A percentile compares a stretch with the other conserved stretches of the same genome.
Conservation (phyloP, 768 basidiomycete species). For the Candolleomyces eurysporus region DNA sequence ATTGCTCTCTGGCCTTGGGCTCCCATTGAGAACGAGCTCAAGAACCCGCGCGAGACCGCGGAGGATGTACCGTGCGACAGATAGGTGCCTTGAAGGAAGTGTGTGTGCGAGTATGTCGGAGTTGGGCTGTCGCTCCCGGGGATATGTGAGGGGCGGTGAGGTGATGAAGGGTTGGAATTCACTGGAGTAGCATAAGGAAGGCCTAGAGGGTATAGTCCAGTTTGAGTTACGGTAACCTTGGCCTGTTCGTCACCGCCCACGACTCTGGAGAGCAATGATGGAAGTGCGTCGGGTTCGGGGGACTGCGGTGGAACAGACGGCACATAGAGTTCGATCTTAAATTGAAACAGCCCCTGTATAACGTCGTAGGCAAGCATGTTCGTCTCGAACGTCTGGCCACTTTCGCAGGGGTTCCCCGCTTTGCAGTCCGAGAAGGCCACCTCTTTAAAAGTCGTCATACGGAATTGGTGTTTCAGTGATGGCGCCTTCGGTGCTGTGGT, state of each 20-base stretch:
- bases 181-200: conserved; percentile 12
- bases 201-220: conserved; percentile 44
- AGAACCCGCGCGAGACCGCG: conserved; percentile 39
- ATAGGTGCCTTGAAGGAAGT: conserved; percentile 3
- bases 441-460: conserved; percentile 39
- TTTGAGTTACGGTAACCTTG: conserved; percentile 34
- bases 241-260: not conserved
- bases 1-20: conserved; percentile 49
- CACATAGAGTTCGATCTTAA: conserved; percentile 24
- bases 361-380: conserved; percentile 46
- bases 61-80: conserved; percentile 4
- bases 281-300: conserved; percentile 6
- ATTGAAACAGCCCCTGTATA: conserved; percentile 52
- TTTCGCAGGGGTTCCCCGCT: conserved; percentile 13
- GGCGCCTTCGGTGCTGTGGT: not conserved
- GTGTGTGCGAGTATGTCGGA: conserved; percentile 6
- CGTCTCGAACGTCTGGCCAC: conserved; percentile 16
- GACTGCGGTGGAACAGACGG: not conserved
- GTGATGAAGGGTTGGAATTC: conserved; percentile 3
- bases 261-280: not conserved
- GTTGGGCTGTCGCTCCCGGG: conserved; percentile 7
- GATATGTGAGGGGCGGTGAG: not conserved
- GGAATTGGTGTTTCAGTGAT: conserved; percentile 20
- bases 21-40: conserved; percentile 48
- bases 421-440: conserved; percentile 38